phyloP scores from a whole-genome alignment of 2,329 filamentous ascomycete genomes.

The Diplocarpon mali region DNA sequence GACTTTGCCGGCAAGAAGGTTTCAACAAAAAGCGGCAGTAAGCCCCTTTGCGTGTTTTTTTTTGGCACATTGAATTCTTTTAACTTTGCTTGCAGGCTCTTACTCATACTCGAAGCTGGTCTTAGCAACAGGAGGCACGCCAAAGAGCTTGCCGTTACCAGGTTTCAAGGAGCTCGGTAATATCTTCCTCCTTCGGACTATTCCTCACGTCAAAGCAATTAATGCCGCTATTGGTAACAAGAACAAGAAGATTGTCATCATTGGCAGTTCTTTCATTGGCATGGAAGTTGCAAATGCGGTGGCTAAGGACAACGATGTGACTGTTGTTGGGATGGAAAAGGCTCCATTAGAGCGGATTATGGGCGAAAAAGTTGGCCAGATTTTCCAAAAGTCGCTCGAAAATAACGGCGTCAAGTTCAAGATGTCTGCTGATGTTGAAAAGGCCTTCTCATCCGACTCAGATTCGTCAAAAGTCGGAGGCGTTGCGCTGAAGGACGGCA shows the following conservation, averaged over 20 bases:
- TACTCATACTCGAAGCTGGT: conserved; percentile 78
- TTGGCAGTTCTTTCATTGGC: conserved; percentile 93
- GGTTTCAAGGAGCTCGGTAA: conserved; percentile 82
- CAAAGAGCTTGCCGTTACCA: conserved; percentile 63
- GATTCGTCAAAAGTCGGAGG: conserved; percentile 65
- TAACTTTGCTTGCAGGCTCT: conserved; percentile 33
- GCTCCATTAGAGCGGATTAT: conserved; percentile 79
- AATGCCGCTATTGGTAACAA: conserved; percentile 68
- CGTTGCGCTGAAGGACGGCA: conserved; percentile 77
- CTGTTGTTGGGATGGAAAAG: conserved; percentile 79
- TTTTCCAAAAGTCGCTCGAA: conserved; percentile 70
- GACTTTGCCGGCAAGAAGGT: conserved; percentile 68
- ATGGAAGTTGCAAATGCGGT: conserved; percentile 93
- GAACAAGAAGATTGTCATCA: conserved; percentile 82
- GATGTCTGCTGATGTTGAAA: conserved; percentile 70
- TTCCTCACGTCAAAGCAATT: conserved; percentile 71
- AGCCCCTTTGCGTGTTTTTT: neutral
- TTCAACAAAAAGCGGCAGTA: conserved; percentile 53
- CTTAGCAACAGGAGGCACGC: conserved; percentile 75
- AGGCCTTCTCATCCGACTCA: conserved; percentile 60
- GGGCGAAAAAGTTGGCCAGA: conserved; percentile 66
- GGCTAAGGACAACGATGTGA: conserved; percentile 68
- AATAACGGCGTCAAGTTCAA: conserved; percentile 83
- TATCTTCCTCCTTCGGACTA: conserved; percentile 71
- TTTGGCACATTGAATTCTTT: neutral